Evolutionary conservation across 495 filamentous ascomycete species (phyloP).

Genomic region (Xylaria palmicola): DNA sequence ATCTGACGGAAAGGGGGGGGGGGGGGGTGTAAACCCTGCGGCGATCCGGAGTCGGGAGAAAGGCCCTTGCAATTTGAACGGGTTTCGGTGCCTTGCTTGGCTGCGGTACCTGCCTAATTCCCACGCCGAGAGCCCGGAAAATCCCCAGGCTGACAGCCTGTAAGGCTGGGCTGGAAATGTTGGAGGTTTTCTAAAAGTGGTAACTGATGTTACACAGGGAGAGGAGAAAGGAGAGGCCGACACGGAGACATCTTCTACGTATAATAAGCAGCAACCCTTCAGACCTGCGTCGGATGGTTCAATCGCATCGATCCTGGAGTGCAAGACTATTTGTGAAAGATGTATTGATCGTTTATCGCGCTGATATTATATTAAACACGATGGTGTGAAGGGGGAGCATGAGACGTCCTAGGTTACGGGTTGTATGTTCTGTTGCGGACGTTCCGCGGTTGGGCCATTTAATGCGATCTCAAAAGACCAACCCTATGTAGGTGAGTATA

Average conservation of each 20-base stretch:
- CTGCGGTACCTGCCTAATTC: background rate
- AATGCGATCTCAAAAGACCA: background rate
- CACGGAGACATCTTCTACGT: background rate
- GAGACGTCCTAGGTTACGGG: background rate
- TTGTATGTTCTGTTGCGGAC: background rate
- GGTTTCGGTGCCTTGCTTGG: background rate
- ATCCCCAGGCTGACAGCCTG: background rate
- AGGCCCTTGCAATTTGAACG: background rate
- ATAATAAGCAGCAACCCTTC: background rate
- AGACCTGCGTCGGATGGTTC: no score
- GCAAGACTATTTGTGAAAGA: background rate
- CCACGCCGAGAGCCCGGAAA: background rate
- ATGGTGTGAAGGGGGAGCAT: background rate
- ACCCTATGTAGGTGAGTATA: background rate
- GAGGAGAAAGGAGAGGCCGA: background rate
- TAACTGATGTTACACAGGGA: background rate
- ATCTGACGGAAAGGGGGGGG: background rate
- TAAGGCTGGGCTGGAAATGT: constrained; percentile 3
- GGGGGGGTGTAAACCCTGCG: background rate
- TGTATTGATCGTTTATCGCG: background rate
- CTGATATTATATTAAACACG: background rate
- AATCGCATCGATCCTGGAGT: background rate
- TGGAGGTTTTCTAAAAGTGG: background rate
- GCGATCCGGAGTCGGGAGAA: background rate
- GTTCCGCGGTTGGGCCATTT: background rate